Conservation (phyloP, 768 basidiomycete genomes). For the Sarcodon aspratus region DNA sequence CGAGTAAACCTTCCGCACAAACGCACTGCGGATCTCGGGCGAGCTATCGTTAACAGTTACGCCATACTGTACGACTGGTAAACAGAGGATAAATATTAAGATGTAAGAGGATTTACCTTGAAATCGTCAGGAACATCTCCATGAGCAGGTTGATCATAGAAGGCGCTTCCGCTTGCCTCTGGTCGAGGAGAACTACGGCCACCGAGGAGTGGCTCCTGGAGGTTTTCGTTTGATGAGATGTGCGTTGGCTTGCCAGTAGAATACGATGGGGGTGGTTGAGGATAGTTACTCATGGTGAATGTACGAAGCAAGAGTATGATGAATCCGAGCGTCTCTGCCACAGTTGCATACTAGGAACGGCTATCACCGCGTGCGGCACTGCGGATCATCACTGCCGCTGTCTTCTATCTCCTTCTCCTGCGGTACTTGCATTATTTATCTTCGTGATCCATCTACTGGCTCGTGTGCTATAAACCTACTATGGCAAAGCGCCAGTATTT, state of each 20-base stretch:
- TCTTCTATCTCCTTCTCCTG: too few relatives aligned
- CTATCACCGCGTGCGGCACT: too few relatives aligned
- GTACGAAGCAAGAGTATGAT: too few relatives aligned
- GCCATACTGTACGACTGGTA: constrained; percentile 45
- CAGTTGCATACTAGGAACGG: too few relatives aligned
- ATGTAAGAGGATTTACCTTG: constrained; percentile 43
- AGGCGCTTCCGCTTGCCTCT: constrained; percentile 35
- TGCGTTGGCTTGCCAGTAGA: constrained; percentile 24
- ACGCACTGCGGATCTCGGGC: constrained; percentile 69
- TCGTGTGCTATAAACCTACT: too few relatives aligned
- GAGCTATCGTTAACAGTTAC: constrained; percentile 71
- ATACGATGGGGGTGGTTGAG: constrained; percentile 53
- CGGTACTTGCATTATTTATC: too few relatives aligned
- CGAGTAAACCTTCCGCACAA: constrained; percentile 85
- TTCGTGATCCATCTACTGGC: too few relatives aligned
- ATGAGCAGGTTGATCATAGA: constrained; percentile 61
- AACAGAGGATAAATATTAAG: neutral
- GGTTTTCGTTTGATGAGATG: constrained; percentile 21
- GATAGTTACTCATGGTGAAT: constrained; percentile 23
- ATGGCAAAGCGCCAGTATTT: too few relatives aligned
- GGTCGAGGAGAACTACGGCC: constrained; percentile 11
- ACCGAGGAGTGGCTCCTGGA: constrained; percentile 45
- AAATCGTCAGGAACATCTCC: constrained; percentile 89
- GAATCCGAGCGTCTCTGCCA: too few relatives aligned
- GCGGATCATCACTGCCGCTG: too few relatives aligned